phyloP scores from a whole-genome alignment of 176 grass and related monocot species.

The Phoenix dactylifera region DNA sequence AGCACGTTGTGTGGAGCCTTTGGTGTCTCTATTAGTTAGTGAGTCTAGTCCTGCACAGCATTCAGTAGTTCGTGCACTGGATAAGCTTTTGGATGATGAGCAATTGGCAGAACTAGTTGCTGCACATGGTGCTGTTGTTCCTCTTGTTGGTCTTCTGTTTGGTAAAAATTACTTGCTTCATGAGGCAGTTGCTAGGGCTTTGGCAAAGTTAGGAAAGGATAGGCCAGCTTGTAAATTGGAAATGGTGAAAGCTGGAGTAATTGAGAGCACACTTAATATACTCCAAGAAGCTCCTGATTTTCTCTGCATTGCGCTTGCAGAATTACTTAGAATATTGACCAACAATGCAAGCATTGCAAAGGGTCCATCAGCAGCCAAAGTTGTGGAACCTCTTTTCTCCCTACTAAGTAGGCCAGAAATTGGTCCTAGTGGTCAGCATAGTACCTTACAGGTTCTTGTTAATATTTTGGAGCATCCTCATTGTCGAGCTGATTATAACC shows the following conservation, averaged over 20 bases:
- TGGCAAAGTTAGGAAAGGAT: constrained; percentile 94
- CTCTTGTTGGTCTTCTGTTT: constrained; percentile 87
- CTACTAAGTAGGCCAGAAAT: constrained; percentile 71
- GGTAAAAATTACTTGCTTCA: constrained; percentile 88
- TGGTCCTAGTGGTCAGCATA: constrained; percentile 89
- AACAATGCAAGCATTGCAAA: constrained; percentile 96
- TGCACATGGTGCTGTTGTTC: constrained; percentile 76
- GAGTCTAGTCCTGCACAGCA: constrained; percentile 78
- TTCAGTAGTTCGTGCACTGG: constrained; percentile 92
- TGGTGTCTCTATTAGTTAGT: constrained; percentile 71
- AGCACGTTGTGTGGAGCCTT: constrained; percentile 84
- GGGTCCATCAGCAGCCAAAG: constrained; percentile 94
- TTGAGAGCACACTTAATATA: constrained; percentile 94
- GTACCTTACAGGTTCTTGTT: constrained; percentile 96
- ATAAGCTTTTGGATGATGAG: constrained; percentile 94
- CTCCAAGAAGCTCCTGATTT: constrained; percentile 95
- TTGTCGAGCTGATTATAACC: constrained; percentile 77
- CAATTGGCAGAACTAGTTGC: constrained; percentile 86
- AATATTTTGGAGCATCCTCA: constrained; percentile 99
- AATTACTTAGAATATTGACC: constrained; percentile 96
- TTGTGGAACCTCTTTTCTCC: constrained; percentile 85
- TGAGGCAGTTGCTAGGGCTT: constrained; percentile 76
- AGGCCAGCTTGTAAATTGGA: constrained; percentile 93
- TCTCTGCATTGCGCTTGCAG: constrained; percentile 73
- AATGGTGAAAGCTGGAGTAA: constrained; percentile 94